Base-by-base conservation (phyloP, 345 rosid genomes). In the Lepidium didymum region DNA sequence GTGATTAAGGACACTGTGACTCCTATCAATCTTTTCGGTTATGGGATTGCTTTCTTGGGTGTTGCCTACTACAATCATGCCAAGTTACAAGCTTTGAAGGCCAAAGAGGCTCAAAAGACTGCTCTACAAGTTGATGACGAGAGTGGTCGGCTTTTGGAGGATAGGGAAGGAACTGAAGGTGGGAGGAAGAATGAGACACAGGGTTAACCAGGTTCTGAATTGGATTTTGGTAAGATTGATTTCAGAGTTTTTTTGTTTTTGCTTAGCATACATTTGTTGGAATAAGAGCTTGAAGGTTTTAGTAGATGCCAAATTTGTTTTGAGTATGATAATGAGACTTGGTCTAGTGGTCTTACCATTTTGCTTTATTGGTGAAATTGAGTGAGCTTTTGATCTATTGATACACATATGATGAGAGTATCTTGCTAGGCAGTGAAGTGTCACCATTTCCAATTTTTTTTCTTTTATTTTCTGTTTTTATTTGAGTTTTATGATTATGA, bases 1-100 rank as follows among this genome's bases (percentile, higher is more conserved):
- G 86, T 88, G 10, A 88, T 88, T 35, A 88, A 86, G 81, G 90
- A 88, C 27, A 83, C 80, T 8, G 92, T 88, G 25, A 88, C 96
- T 13, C 88, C 83, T 7, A 44, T 83, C n/a, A 88, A 88, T 55
- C 67, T 88, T 68, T 75, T 86, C 6, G 96, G 96, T 1, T 88
- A 88, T 3, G 91, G 84, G 27, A 70, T 88, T 3, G 92, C 91
- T 0, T 88, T 88, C 50, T 49, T 86, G 77, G 94, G 91, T 0
- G 91, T 87, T 59, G 94, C 81, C 2, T 86, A 88, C 45, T 86
- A 88, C 53, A 88, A 88, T 67, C 90, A 88, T 27, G 78, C 78
- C 4, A 86, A 88, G 51, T 64, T 88, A 75, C 82, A 71, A 76
- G 89, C 82, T 1, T 50, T 86, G 69, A 86, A 78, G 52, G 85